Evolutionary conservation across 176 grass and related monocot genomes (phyloP).

Genomic region (Alopecurus myosuroides): DNA sequence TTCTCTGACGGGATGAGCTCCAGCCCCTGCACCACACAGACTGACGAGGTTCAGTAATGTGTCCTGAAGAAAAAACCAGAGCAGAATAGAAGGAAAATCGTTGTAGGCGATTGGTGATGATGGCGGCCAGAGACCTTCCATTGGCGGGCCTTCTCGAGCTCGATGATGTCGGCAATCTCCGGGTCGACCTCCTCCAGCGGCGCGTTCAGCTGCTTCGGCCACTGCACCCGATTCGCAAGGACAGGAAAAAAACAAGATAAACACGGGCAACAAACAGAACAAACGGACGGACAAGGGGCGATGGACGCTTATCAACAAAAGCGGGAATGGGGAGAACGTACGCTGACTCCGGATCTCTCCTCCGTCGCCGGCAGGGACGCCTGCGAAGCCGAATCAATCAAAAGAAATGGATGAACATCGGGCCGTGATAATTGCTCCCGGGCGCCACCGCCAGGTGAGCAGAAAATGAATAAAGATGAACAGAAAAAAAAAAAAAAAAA

Average conservation of each 20-base stretch:
- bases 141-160: slow-evolving; percentile 94
- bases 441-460: background rate
- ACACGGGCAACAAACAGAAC: background rate
- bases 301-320: background rate
- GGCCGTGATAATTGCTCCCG: background rate
- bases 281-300: background rate
- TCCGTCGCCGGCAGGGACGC: slow-evolving; percentile 59
- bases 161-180: slow-evolving; percentile 85
- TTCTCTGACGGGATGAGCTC: slow-evolving; percentile 99
- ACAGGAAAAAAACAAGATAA: background rate
- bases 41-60: slow-evolving; percentile 3
- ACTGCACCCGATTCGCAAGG: slow-evolving; percentile 40
- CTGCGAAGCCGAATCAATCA: slow-evolving; percentile 29
- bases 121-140: slow-evolving; percentile 67
- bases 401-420: background rate
- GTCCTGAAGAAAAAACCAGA: background rate
- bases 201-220: slow-evolving; percentile 85
- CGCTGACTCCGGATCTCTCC: slow-evolving; percentile 60
- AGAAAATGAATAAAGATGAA: background rate
- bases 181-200: slow-evolving; percentile 85
- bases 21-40: slow-evolving; percentile 54
- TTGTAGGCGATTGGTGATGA: background rate
- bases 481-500: no score
- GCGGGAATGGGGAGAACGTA: slow-evolving; percentile 22
- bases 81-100: background rate